Percentiles rank a stretch among this genome's conserved stretches.
phyloP scores from a whole-genome alignment of 225 moss, liverwort and hornwort species.

The Lunularia cruciata region DNA sequence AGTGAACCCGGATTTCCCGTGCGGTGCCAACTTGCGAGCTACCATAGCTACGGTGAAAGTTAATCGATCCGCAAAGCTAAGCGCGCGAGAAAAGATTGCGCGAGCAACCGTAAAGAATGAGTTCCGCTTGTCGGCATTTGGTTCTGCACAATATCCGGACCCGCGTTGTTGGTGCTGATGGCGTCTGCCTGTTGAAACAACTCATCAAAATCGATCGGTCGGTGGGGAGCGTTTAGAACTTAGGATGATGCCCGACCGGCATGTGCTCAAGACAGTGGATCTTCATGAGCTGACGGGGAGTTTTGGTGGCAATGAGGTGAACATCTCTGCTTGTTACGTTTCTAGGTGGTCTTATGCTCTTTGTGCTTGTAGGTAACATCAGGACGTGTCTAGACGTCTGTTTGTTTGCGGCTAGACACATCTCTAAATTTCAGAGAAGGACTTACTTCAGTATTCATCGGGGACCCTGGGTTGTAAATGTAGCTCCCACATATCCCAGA shows the following conservation, averaged over 20 bases:
- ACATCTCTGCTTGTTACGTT: slow-evolving; percentile 31
- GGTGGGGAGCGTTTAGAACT: no score
- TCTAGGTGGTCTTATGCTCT: slow-evolving; percentile 27
- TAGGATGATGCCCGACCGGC: slow-evolving; percentile 24
- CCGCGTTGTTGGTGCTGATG: slow-evolving; percentile 26
- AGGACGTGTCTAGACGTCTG: slow-evolving; percentile 21
- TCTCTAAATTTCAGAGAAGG: slow-evolving; percentile 34
- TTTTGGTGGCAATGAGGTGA: slow-evolving; percentile 37
- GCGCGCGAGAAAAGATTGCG: background rate
- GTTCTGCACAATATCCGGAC: slow-evolving; percentile 35
- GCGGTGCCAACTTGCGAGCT: background rate
- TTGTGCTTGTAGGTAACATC: slow-evolving; percentile 34
- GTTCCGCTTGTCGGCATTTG: slow-evolving; percentile 4
- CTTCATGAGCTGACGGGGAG: slow-evolving; percentile 30
- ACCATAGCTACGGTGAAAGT: no score
- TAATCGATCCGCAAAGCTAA: background rate
- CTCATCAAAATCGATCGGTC: no score
- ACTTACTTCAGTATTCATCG: slow-evolving; percentile 30
- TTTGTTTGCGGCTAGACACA: slow-evolving; percentile 19
- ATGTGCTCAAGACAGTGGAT: slow-evolving; percentile 36
- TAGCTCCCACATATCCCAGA: slow-evolving; percentile 49
- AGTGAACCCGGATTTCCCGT: background rate
- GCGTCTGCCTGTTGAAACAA: no score
- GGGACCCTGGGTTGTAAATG: slow-evolving; percentile 51
- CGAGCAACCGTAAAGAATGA: slow-evolving; percentile 25